phyloP scores from a whole-genome alignment of 164 flowering plant genomes.

The Magnolia sinica region DNA sequence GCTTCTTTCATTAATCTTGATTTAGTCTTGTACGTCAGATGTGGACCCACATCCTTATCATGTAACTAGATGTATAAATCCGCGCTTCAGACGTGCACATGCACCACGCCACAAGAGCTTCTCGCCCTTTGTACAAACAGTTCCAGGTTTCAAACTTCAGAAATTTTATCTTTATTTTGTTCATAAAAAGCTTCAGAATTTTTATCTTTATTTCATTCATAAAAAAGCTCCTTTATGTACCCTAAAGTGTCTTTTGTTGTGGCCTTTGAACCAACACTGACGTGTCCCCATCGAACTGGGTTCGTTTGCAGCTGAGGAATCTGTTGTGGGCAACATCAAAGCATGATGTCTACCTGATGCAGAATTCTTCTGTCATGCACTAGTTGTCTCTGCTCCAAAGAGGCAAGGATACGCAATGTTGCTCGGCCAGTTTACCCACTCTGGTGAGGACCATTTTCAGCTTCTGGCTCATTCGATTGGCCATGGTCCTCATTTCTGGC shows the following conservation, averaged over 20 bases:
- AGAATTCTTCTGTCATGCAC: constrained; percentile 83
- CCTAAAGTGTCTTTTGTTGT: not conserved
- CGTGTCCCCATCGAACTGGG: not conserved
- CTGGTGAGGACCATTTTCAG: constrained; percentile 35
- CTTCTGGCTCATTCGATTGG: not conserved
- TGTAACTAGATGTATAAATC: too few relatives aligned
- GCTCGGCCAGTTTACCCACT: constrained; percentile 57
- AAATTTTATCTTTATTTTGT: too few relatives aligned
- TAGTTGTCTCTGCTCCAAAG: constrained; percentile 71
- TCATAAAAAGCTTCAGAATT: too few relatives aligned
- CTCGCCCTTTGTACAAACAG: too few relatives aligned
- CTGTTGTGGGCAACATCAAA: constrained; percentile 88
- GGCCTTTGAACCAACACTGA: not conserved
- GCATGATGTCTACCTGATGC: constrained; percentile 88
- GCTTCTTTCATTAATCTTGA: too few relatives aligned
- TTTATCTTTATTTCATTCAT: too few relatives aligned
- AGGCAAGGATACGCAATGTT: constrained; percentile 71
- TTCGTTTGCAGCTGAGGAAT: constrained; percentile 68
- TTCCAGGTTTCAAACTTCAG: too few relatives aligned
- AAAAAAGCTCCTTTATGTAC: not conserved
- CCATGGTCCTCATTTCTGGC: not conserved
- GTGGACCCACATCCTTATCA: too few relatives aligned
- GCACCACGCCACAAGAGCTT: too few relatives aligned
- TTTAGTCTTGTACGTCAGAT: too few relatives aligned
- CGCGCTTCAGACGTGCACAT: too few relatives aligned